These are phyloP conservation scores for Simmondsia chinensis DNA, from an alignment of 148 eudicot genomes.

Conservation along the genomic window DNA sequence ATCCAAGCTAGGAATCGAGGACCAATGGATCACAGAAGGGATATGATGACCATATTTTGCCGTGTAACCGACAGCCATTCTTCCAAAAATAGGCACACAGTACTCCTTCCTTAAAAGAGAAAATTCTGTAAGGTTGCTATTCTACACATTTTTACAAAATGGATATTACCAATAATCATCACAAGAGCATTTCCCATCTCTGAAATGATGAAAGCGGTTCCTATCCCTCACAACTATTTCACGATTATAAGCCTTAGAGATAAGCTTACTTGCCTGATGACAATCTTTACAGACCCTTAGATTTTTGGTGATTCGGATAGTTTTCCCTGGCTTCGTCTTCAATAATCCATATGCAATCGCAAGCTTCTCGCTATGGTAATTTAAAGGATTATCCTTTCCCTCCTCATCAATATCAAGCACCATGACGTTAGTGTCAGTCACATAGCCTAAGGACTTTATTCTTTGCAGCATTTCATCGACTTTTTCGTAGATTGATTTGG, in stretches of 20 bases:
- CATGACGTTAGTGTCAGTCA: conserved; percentile 29
- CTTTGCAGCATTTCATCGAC: conserved; percentile 38
- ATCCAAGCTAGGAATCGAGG: too few relatives aligned
- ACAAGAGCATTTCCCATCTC: conserved; percentile 64
- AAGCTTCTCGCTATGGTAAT: conserved; percentile 69
- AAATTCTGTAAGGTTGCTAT: too few relatives aligned
- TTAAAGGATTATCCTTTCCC: conserved; percentile 40
- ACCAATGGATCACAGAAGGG: too few relatives aligned
- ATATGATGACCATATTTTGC: too few relatives aligned
- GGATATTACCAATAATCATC: conserved; percentile 66
- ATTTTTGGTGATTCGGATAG: conserved; percentile 50
- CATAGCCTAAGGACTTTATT: conserved; percentile 39
- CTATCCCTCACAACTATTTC: conserved; percentile 69
- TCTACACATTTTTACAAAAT: too few relatives aligned
- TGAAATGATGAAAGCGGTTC: conserved; percentile 67
- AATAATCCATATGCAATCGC: conserved; percentile 64
- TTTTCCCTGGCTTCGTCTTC: conserved; percentile 49
- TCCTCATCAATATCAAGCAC: conserved; percentile 42
- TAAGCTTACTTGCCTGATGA: conserved; percentile 61
- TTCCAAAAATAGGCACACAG: too few relatives aligned
- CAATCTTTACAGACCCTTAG: conserved; percentile 70
- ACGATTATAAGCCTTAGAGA: conserved; percentile 47
- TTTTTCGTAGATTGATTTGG: conserved; percentile 41
- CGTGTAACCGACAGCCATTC: too few relatives aligned
- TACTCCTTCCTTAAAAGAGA: too few relatives aligned